Conservation (phyloP, 2,329 filamentous ascomycete genomes). For the Geosmithia flava region DNA sequence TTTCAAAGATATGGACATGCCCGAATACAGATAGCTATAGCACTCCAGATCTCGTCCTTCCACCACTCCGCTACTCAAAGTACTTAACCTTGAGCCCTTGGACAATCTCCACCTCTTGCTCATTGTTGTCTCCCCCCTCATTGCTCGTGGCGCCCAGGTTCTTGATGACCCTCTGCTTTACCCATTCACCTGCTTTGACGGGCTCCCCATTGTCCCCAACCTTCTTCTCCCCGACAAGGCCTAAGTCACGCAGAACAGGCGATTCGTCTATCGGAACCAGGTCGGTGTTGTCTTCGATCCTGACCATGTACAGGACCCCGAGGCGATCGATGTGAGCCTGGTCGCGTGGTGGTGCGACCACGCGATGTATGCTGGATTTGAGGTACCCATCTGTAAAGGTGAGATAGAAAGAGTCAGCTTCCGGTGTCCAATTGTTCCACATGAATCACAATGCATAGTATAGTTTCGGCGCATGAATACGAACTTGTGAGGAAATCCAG, state of each 20-base stretch:
- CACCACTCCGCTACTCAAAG: too few relatives aligned
- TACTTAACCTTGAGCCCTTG: constrained; percentile 17
- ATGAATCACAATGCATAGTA: background rate
- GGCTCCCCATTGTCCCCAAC: constrained; percentile 8
- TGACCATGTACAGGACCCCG: constrained; percentile 33
- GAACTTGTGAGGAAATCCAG: constrained; percentile 28
- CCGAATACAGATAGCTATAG: too few relatives aligned
- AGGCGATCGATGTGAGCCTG: constrained; percentile 24
- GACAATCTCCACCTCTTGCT: constrained; percentile 13
- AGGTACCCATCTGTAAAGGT: constrained; percentile 18
- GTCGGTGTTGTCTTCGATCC: constrained; percentile 18
- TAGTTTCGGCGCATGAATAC: too few relatives aligned
- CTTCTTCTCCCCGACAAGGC: constrained; percentile 8
- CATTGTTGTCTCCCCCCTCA: constrained; percentile 8
- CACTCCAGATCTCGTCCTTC: too few relatives aligned
- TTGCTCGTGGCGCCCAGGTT: constrained; percentile 9
- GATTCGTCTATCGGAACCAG: constrained; percentile 14
- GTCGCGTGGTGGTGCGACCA: constrained; percentile 18
- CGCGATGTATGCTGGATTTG: constrained; percentile 19
- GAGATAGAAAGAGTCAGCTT: background rate
- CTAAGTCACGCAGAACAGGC: constrained; percentile 17
- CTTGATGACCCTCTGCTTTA: constrained; percentile 8
- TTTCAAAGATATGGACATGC: too few relatives aligned
- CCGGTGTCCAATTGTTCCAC: background rate
- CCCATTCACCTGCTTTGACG: constrained; percentile 17